phyloP scores from a whole-genome alignment of 148 eudicot species.

The Rhododendron griersonianum region DNA sequence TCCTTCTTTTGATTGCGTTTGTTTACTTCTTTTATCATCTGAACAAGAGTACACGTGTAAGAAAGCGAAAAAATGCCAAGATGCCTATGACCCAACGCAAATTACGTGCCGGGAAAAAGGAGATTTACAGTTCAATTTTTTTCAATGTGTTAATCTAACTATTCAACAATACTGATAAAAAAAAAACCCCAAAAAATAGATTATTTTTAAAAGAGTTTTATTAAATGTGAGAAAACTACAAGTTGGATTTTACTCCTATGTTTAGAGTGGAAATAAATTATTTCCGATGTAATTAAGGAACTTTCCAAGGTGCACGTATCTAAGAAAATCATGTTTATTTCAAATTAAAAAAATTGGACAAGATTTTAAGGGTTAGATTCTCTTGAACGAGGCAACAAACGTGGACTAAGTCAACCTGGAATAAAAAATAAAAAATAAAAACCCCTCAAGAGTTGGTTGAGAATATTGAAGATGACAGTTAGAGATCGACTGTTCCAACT shows the following conservation, averaged over 20 bases:
- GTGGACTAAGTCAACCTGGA: neutral
- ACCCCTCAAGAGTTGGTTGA: neutral
- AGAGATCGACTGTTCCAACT: too few relatives aligned
- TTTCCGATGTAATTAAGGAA: neutral
- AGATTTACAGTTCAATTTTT: too few relatives aligned
- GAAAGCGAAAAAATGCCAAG: too few relatives aligned
- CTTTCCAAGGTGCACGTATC: neutral
- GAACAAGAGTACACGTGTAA: too few relatives aligned
- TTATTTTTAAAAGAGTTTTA: neutral
- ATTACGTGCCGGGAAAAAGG: too few relatives aligned
- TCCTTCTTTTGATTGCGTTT: neutral
- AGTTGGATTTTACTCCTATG: neutral
- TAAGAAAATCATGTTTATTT: neutral
- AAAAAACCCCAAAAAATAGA: too few relatives aligned
- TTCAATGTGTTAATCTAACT: too few relatives aligned
- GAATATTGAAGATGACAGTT: neutral
- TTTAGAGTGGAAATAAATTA: neutral
- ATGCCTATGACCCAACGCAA: too few relatives aligned
- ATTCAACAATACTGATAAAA: too few relatives aligned
- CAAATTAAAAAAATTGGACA: neutral
- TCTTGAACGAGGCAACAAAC: neutral
- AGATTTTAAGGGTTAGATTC: neutral
- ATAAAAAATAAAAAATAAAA: neutral
- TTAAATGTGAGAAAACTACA: neutral
- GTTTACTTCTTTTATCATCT: too few relatives aligned